Percentiles rank a stretch among this genome's conserved stretches.
Conservation (phyloP, 805 yeast species). For the Ascoidea rubescens region DNA sequence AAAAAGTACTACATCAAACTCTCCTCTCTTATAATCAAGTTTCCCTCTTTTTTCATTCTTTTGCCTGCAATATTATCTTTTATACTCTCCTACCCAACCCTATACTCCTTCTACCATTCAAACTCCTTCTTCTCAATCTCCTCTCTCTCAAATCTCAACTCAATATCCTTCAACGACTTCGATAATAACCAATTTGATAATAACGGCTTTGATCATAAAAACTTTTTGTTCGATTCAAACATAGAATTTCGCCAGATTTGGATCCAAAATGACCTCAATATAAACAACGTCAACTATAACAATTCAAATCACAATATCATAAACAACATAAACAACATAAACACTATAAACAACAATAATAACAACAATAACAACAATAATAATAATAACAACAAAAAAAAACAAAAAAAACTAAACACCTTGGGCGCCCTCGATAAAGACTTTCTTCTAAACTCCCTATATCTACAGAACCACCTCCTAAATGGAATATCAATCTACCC, state of each 20-base stretch:
- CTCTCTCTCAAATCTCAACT: conserved; percentile 3
- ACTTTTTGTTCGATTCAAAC: conserved; percentile 8
- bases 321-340: too few species aligned
- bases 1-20: too few species aligned
- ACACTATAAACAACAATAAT: too few species aligned
- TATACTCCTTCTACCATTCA: conserved; percentile 22
- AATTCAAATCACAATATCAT: background rate
- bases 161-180: conserved; percentile 7
- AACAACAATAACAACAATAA: background rate
- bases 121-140: conserved; percentile 7
- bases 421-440: conserved; percentile 21
- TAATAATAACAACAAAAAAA: conserved; percentile 3
- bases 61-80: conserved; percentile 34
- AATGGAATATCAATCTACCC: conserved; percentile 12
- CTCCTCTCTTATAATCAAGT: conserved; percentile 16
- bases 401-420: conserved; percentile 1
- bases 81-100: conserved; percentile 33
- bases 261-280: conserved; percentile 17
- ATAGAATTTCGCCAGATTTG: conserved; percentile 21
- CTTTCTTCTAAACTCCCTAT: conserved; percentile 21
- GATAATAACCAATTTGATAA: conserved; percentile 11
- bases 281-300: conserved; percentile 14
- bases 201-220: conserved; percentile 1
- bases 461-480: conserved; percentile 20
- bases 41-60: conserved; percentile 29